Evolutionary conservation across 441 rosid genomes (phyloP), one percentile per base, ranked within the genome.

Genomic region (Manihot esculenta): DNA sequence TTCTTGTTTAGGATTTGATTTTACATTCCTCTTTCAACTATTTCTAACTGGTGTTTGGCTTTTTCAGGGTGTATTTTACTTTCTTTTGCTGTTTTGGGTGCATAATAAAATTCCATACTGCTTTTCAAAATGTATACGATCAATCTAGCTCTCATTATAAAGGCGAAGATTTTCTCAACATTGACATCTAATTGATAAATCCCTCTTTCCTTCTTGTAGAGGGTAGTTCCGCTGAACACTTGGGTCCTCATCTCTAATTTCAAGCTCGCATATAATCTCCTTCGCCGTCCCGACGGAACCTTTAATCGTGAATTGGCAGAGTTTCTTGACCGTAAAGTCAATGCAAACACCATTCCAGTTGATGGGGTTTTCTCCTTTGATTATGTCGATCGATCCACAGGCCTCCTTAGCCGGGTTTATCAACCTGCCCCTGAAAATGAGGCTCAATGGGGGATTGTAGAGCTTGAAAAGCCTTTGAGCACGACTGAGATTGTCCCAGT

Each of bases 211-310:
- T 64, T 68, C 48, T 67, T 33, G 87, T 75, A 95, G 99, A 93
- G 88, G 72, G 92, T 95, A 68, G 99, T 95, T 76, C 99, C 99
- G 51, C 81, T 95, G 3, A 93, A 93, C 86, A 95, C 98, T 54
- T 95, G 97, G 97, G 97, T 95, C 75, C 97, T 95, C 74, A 95
- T 95, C 68, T 95, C 98, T 78, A 85, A 93, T 68, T 95, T 95
- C 88, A 95, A 88, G 93, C 85, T 95, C 17, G 91, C 99, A 59
- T 95, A 95, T 83, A 93, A 89, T 62, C 77, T 95, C 57, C 99
- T 88, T 35, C 94, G 99, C 68, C 97, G 95, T 7, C 85, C 93
- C 0, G 99, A 95, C 44, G 99, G 99, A 20, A 85, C 93, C 48
- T 95, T 95, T 64, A 87, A 95, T 84, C 88, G 99, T n/a, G 89